Evolutionary conservation across 2,329 filamentous ascomycete genomes (phyloP), one percentile per base, ranked within the genome.

Genomic region (Pseudocercospora musae): DNA sequence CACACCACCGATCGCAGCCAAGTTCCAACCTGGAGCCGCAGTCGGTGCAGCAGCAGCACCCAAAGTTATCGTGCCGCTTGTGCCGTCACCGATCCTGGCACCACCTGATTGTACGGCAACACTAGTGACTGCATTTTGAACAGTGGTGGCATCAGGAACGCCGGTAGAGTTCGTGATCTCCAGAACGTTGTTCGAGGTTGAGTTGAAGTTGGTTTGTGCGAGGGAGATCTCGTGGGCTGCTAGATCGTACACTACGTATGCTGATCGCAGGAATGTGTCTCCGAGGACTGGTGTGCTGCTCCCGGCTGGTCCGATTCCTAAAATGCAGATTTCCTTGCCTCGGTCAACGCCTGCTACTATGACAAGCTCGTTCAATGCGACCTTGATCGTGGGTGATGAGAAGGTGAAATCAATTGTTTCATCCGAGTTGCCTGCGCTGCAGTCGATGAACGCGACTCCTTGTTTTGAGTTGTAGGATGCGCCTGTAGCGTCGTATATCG

Each of bases 171-270:
- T 77, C 7, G 78, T 77, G 59, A 87, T 87, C 68, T 87, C 85
- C 61, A 81, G 62, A 52, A 87, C 74, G 63, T 82, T 78, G 65
- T 81, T 76, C 18, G 71, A 71, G 0, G 82, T 83, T 7, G 82
- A 77, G 70, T 87, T 85, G 78, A 87, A 87, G 64, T 82, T 82
- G 2, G 85, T 87, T 68, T 85, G 84, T 2, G 85, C 85, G 20
- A 88, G 74, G 2, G 82, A 84, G 67, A 87, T 86, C 70, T 86
- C 78, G 71, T 87, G 86, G 72, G 83, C 84, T 20, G 73, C 74
- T 13, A 88, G 76, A 63, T 87, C 85, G 73, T 87, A 87, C 1
- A 87, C 85, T 49, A 87, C 84, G 70, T 87, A 88, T 2, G 85
- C 85, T 59, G 80, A 84, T 59, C 85, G 82, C 15, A 88, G 75